Conservation (phyloP, 2,329 filamentous ascomycete species). For the Fulvia fulva region DNA sequence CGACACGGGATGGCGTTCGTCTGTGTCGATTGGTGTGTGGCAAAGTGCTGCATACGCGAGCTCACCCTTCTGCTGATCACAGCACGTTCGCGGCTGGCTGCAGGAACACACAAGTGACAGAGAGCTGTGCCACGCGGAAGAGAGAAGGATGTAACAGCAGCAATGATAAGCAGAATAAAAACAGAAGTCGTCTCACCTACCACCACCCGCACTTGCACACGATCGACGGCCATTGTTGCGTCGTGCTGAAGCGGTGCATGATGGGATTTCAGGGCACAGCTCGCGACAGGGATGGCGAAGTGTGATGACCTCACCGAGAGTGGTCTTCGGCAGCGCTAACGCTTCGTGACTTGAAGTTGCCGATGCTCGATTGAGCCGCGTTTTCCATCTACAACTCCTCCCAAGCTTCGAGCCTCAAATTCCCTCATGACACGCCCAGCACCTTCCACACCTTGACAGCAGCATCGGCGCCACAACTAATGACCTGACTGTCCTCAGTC, state of each 20-base stretch:
- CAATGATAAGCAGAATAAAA: background rate
- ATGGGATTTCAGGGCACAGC: background rate
- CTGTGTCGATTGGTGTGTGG: background rate
- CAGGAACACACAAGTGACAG: background rate
- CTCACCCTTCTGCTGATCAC: background rate
- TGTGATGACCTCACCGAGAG: background rate
- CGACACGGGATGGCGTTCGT: background rate
- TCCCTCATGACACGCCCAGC: slow-evolving; percentile 37
- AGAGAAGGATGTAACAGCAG: background rate
- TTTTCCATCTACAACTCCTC: background rate
- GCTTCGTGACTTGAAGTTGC: background rate
- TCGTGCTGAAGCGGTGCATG: background rate
- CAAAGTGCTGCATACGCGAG: background rate
- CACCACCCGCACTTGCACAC: background rate
- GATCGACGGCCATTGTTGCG: background rate
- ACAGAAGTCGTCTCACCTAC: background rate
- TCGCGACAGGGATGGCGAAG: background rate
- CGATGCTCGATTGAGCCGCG: no score
- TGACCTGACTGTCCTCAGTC: slow-evolving; percentile 64
- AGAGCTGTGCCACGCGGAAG: background rate
- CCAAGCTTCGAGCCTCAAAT: background rate
- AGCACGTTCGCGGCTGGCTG: background rate
- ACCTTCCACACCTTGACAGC: slow-evolving; percentile 86
- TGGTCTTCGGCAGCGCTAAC: background rate
- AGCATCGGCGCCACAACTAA: slow-evolving; percentile 81